Evolutionary conservation across 345 rosid genomes (phyloP), one percentile per base, ranked within the genome.

Genomic region (Ceriops tagal): DNA sequence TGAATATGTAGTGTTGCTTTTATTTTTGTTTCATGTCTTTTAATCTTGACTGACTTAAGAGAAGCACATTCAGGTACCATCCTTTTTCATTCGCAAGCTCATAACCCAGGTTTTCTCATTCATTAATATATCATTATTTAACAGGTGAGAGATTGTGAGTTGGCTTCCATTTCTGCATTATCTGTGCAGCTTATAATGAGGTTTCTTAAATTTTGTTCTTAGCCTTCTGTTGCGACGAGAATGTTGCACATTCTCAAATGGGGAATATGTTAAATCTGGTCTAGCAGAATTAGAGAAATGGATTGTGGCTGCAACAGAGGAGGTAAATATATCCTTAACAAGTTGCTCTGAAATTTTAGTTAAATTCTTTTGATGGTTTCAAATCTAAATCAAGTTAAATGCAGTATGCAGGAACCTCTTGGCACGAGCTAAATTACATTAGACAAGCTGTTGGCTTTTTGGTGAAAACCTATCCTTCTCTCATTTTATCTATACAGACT

Each of bases 361-460:
- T 47, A 20, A 60, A 64, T 21, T 62, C 59, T 60, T 74, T 46
- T 56, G 60, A 56, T 21, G 59, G 59, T 27, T 43, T 24, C 16
- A 56, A 27, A 24, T 67, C 71, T 84, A 73, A 71, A 73, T 74
- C 71, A 47, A 73, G 68, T 60, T 66, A 21, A 61, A 55, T 87
- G 71, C 74, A 95, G 99, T 90, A 78, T 83, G 82, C 96, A 81
- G 99, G 99, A 83, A 95, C 97, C 64, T 95, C 97, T 55, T 95
- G 99, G 99, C 96, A 92, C 30, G 99, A 92, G 81, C 82, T 95
- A 67, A 92, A 88, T 66, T 95, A 87, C 79, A 92, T 95, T 71
- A 84, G 97, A 77, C 99, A 95, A 87, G 99, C 99, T 76, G 97
- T 95, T 81, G 97, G 97, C 31, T 95, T 95, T 83, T 85, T 95